Base-by-base conservation (phyloP, 2,329 filamentous ascomycete species). In the Cladobotryum protrusum region DNA sequence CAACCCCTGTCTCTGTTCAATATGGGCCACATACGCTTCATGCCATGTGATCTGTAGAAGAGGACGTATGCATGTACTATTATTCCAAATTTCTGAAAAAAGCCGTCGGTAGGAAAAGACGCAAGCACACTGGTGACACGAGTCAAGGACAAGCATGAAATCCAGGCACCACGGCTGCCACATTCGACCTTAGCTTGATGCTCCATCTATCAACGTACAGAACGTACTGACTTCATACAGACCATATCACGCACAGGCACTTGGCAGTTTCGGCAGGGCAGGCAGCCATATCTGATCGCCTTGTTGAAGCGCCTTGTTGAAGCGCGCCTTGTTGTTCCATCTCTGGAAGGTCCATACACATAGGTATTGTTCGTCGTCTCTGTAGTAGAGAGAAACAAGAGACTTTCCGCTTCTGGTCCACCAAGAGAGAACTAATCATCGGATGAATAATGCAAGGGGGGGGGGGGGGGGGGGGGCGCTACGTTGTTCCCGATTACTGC, bases 41-140 rank as follows among this genome's bases (percentile, higher is more conserved):
- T 42, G 34, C 44, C 49, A 47, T 51, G 49, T 51, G 49, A 51
- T 47, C 49, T 47, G 33, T 39, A 51, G 49, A 39, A 33, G 36
- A 33, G 34, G 35, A 40, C 35, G 42, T 20, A 29, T 24, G 20
- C 29, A 35, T 45, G 17, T 29, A 18, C 42, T 24, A n/a, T n/a
- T 17, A 20, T 35, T 29, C 33, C 47, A 49, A 29, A 41, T 5
- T n/a, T 41, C 39, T 7, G 14, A 34, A 20, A 34, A 20, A n/a
- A 7, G 15, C 41, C 6, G 24, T 29, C 24, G 11, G 24, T 29
- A 8, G 24, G 24, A 29, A 29, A 29, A 29, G 24, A 29, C 24
- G 24, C 24, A 29, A 29, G 24, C 24, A 29, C 24, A 29, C 24
- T 6, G 24, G 6, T 9, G 6, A 29, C 24, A 29, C 24, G 24